These are phyloP conservation scores for Kalanchoe fedtschenkoi DNA, from an alignment of 164 flowering plant genomes.

Conservation along the genomic window DNA sequence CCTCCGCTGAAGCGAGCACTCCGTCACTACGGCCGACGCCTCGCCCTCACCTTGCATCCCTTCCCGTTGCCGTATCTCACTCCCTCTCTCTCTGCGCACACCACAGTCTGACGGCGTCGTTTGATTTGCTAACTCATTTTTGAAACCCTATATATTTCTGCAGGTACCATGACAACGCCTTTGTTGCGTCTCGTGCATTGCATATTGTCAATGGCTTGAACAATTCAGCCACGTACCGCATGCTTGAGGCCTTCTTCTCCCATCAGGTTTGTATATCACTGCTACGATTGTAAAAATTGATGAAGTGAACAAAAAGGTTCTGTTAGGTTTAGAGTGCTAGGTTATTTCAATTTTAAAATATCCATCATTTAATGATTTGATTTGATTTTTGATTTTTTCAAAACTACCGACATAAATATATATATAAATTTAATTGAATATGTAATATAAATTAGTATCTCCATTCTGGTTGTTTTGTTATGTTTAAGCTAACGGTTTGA, in stretches of 20 bases:
- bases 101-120: too few relatives aligned
- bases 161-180: slow-evolving; percentile 93
- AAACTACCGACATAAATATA: too few relatives aligned
- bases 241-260: slow-evolving; percentile 63
- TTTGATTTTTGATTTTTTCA: too few relatives aligned
- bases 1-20: slow-evolving; percentile 55
- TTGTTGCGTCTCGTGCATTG: slow-evolving; percentile 57
- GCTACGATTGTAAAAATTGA: too few relatives aligned
- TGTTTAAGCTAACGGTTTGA: too few relatives aligned
- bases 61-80: slow-evolving; percentile 66
- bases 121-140: neutral
- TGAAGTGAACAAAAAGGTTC: too few relatives aligned
- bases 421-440: too few relatives aligned
- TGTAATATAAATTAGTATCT: too few relatives aligned
- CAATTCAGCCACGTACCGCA: slow-evolving; percentile 42
- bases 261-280: slow-evolving; percentile 54
- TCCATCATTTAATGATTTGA: too few relatives aligned
- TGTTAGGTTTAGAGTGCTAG: too few relatives aligned
- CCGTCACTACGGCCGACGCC: slow-evolving; percentile 35
- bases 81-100: neutral
- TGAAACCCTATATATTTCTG: slow-evolving; percentile 12
- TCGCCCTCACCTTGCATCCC: slow-evolving; percentile 53
- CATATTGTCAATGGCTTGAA: slow-evolving; percentile 63
- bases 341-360: too few relatives aligned
- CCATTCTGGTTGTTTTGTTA: too few relatives aligned